These are phyloP conservation scores for Dryadomyces sulphureus DNA, from an alignment of 2,329 filamentous ascomycete genomes.

Conservation along the genomic window DNA sequence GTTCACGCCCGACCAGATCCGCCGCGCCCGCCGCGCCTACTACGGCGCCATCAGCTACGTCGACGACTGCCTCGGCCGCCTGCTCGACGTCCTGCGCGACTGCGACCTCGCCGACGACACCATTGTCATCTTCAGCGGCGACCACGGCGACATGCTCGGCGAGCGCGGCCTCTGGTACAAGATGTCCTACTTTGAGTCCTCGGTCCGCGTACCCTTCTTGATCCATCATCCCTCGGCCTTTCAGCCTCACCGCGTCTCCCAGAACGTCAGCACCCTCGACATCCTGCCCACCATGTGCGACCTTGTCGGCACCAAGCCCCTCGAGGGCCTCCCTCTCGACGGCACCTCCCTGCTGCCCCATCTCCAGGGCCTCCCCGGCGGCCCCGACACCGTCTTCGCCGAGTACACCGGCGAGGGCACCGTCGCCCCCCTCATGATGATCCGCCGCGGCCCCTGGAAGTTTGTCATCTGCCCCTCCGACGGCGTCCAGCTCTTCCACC, in stretches of 20 bases:
- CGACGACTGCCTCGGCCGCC: slow-evolving; percentile 77
- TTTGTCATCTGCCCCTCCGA: slow-evolving; percentile 78
- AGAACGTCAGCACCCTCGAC: slow-evolving; percentile 86
- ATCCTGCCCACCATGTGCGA: slow-evolving; percentile 81
- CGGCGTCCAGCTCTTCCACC: slow-evolving; percentile 71
- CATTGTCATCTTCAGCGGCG: slow-evolving; percentile 81
- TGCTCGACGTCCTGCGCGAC: slow-evolving; percentile 63
- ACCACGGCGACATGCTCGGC: slow-evolving; percentile 92
- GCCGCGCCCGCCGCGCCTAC: slow-evolving; percentile 73
- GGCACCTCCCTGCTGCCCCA: slow-evolving; percentile 72
- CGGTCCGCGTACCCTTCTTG: slow-evolving; percentile 75
- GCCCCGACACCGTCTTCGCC: slow-evolving; percentile 76
- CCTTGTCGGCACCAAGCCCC: slow-evolving; percentile 56
- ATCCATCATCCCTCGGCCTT: slow-evolving; percentile 67
- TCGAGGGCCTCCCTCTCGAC: slow-evolving; percentile 66
- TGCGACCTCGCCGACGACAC: slow-evolving; percentile 74
- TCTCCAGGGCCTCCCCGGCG: slow-evolving; percentile 40
- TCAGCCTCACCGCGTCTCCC: slow-evolving; percentile 55
- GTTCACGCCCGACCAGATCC: slow-evolving; percentile 75
- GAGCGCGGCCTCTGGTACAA: slow-evolving; percentile 83
- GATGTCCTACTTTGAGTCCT: slow-evolving; percentile 93
- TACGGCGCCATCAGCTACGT: slow-evolving; percentile 90
- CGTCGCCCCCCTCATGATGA: slow-evolving; percentile 83
- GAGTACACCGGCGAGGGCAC: slow-evolving; percentile 95
- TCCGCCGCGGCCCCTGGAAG: slow-evolving; percentile 78